These are phyloP conservation scores for Cyclotella sp. DNA, from an alignment of 108 stramenopile species.

Conservation along the genomic window DNA sequence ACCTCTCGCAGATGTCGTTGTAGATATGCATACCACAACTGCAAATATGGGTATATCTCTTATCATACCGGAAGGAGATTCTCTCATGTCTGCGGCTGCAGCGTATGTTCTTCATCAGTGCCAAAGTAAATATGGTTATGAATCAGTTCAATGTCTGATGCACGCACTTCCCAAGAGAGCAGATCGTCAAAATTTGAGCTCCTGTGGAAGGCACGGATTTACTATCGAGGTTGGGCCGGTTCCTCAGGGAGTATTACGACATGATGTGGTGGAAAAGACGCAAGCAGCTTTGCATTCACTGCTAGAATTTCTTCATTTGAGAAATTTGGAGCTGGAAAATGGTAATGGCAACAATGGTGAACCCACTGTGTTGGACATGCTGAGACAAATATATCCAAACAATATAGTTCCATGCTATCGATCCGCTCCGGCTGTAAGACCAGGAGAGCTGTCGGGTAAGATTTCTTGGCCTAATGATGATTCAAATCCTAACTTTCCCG, in stretches of 20 bases:
- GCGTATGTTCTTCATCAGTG: conserved; percentile 76
- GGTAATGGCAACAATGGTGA: conserved; percentile 18
- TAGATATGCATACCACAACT: conserved; percentile 88
- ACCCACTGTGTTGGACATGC: conserved; percentile 27
- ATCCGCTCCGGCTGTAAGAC: conserved; percentile 67
- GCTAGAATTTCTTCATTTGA: conserved; percentile 71
- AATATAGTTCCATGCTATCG: conserved; percentile 75
- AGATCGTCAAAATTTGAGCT: conserved; percentile 72
- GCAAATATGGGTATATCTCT: conserved; percentile 84
- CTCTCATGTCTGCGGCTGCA: conserved; percentile 71
- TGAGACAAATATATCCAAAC: conserved; percentile 48
- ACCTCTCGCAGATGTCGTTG: conserved; percentile 63
- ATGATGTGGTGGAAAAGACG: conserved; percentile 83
- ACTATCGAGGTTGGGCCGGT: conserved; percentile 87
- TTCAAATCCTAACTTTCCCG: conserved; percentile 73
- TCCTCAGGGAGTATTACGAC: conserved; percentile 82
- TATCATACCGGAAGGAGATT: conserved; percentile 75
- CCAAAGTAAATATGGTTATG: conserved; percentile 34
- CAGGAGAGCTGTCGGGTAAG: conserved; percentile 80
- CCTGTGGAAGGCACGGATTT: conserved; percentile 70
- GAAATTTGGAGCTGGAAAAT: conserved; percentile 48
- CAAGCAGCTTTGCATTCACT: conserved; percentile 60
- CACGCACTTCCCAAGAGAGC: conserved; percentile 65
- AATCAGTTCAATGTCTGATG: conserved; percentile 59
- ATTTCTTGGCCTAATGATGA: conserved; percentile 74